Evolutionary conservation across 2,329 filamentous ascomycete species (phyloP).

Genomic region (Ascochyta viciae-villosae): DNA sequence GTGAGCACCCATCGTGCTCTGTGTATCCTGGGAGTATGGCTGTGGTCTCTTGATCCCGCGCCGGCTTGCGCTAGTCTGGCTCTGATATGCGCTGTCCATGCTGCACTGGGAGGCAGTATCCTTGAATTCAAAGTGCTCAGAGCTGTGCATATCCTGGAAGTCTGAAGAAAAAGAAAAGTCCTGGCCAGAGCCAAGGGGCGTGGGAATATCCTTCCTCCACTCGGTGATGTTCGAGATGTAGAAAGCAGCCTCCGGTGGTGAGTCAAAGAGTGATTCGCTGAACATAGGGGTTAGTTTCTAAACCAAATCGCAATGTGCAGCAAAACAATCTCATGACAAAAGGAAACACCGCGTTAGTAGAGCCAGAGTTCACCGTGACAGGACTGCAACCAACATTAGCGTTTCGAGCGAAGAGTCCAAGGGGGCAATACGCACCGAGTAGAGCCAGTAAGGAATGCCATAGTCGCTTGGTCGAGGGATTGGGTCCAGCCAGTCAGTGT

Average conservation of each 20-base stretch:
- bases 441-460: not conserved
- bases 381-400: not conserved
- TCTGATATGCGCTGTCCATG: conserved; percentile 54
- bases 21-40: conserved; percentile 41
- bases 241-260: conserved; percentile 43
- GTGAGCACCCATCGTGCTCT: conserved; percentile 37
- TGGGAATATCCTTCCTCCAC: conserved; percentile 51
- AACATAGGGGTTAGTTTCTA: conserved; percentile 46
- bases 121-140: conserved; percentile 46
- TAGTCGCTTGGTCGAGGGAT: not conserved
- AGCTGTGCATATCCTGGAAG: conserved; percentile 44
- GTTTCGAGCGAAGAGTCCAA: not conserved
- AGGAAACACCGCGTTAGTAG: conserved; percentile 50
- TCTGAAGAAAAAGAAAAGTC: conserved; percentile 47
- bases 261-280: conserved; percentile 51
- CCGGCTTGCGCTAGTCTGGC: conserved; percentile 48
- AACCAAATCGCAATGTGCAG: conserved; percentile 26
- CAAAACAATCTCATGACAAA: conserved; percentile 30
- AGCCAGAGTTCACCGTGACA: not conserved
- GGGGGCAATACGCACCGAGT: conserved; percentile 1
- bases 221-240: conserved; percentile 49
- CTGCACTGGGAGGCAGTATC: conserved; percentile 50
- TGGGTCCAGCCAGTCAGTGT: not conserved
- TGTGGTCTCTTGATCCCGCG: conserved; percentile 38
- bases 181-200: conserved; percentile 41